Evolutionary conservation across 768 basidiomycete genomes (phyloP).

Genomic region (Auriculariales sp.): DNA sequence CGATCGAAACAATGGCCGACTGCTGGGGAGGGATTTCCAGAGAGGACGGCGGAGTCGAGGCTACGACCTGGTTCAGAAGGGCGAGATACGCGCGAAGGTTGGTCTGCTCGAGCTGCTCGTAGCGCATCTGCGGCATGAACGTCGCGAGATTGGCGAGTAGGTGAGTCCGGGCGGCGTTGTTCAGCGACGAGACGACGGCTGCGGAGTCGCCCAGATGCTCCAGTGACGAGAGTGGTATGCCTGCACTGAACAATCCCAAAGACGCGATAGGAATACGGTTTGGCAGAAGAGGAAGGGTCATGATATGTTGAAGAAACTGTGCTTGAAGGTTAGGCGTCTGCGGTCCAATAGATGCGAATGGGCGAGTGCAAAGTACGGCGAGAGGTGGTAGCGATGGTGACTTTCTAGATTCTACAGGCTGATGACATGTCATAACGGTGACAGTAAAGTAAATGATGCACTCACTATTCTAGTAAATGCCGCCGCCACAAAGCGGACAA

Average conservation of each 20-base stretch:
- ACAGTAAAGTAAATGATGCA: constrained; percentile 4
- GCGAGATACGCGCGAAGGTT: constrained; percentile 39
- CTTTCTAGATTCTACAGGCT: constrained; percentile 47
- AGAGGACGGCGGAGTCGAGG: background rate
- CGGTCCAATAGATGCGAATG: constrained; percentile 21
- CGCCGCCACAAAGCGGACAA: constrained; percentile 20
- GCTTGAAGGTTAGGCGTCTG: constrained; percentile 20
- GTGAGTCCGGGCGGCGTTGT: constrained; percentile 22
- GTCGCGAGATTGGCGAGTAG: constrained; percentile 59
- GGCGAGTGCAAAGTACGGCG: constrained; percentile 27
- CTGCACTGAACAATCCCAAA: constrained; percentile 48
- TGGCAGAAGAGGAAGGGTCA: constrained; percentile 66
- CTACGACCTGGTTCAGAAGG: constrained; percentile 30
- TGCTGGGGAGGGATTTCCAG: background rate
- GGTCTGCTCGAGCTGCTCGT: constrained; percentile 29
- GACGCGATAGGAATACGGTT: constrained; percentile 51
- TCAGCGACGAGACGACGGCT: constrained; percentile 8
- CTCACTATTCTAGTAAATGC: constrained; percentile 39
- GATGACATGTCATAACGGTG: constrained; percentile 1
- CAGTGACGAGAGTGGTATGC: constrained; percentile 39
- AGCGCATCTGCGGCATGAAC: constrained; percentile 44
- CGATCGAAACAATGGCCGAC: background rate
- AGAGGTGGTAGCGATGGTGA: constrained; percentile 34
- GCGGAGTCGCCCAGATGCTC: constrained; percentile 16
- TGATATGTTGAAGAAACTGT: constrained; percentile 35